phyloP scores from a whole-genome alignment of 1,139 yeast species.

The Yamadazyma spencermartinsiae region DNA sequence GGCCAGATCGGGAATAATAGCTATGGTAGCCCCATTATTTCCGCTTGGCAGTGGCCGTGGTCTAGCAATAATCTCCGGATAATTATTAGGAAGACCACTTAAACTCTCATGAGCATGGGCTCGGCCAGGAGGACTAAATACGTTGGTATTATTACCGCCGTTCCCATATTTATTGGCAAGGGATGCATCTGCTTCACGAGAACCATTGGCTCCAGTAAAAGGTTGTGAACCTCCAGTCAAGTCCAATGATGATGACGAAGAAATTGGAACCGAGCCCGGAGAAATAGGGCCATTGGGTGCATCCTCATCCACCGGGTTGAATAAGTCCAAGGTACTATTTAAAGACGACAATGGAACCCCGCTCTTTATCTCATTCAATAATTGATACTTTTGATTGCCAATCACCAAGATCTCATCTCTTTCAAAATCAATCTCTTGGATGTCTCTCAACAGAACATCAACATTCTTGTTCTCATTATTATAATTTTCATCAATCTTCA shows the following conservation, averaged over 20 bases:
- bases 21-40: conserved; percentile 68
- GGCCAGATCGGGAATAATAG: conserved; percentile 86
- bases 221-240: conserved; percentile 5
- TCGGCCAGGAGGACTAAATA: neutral
- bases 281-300: neutral
- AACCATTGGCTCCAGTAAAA: no score
- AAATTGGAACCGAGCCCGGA: conserved; percentile 6
- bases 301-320: conserved; percentile 21
- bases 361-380: conserved; percentile 79
- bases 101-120: neutral
- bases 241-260: conserved; percentile 17
- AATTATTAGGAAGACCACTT: conserved; percentile 2
- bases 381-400: conserved; percentile 62
- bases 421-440: conserved; percentile 28
- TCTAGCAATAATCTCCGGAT: conserved; percentile 56
- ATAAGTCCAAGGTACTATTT: conserved; percentile 72
- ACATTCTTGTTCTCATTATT: conserved; percentile 4
- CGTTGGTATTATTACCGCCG: no score
- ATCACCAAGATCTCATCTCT: conserved; percentile 44
- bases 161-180: neutral
- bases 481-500: conserved; percentile 43
- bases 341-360: conserved; percentile 87
- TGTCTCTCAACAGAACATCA: conserved; percentile 6
- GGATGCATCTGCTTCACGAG: neutral
- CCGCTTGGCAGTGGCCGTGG: conserved; percentile 40